Evolutionary conservation across 1,139 yeast species (phyloP).

Genomic region (Yamadazyma pseudoaaseri): DNA sequence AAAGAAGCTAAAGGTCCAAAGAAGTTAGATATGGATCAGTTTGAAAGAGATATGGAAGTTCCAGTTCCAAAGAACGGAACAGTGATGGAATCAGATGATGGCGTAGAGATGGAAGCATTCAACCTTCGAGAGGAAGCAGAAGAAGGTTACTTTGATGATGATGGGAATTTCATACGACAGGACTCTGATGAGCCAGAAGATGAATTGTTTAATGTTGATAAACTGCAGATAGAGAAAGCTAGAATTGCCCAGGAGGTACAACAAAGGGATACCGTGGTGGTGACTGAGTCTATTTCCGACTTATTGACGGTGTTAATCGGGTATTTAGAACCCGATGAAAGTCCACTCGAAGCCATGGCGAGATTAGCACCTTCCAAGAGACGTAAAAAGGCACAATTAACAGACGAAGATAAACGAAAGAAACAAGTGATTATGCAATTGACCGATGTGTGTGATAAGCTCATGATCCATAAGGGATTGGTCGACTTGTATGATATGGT

Average conservation of each 20-base stretch:
- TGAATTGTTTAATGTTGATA: constrained; percentile 31
- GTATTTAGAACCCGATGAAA: constrained; percentile 57
- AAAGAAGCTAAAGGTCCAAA: constrained; percentile 54
- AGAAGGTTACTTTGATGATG: constrained; percentile 61
- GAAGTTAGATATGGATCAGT: constrained; percentile 34
- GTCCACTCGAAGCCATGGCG: constrained; percentile 61
- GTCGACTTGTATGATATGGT: constrained; percentile 52
- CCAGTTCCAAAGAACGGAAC: background rate
- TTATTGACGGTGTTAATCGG: constrained; percentile 38
- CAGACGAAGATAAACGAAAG: constrained; percentile 18
- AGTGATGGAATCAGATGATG: constrained; percentile 1
- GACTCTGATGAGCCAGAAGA: constrained; percentile 30
- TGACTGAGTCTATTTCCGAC: constrained; percentile 18
- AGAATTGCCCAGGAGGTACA: constrained; percentile 35
- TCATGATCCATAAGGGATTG: constrained; percentile 40
- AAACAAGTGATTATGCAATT: constrained; percentile 33
- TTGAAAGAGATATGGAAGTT: constrained; percentile 18
- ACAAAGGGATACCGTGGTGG: constrained; percentile 8
- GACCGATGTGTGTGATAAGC: constrained; percentile 51
- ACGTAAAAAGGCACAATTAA: constrained; percentile 7
- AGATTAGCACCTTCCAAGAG: constrained; percentile 33
- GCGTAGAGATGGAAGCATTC: constrained; percentile 52
- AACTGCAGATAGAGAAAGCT: constrained; percentile 55
- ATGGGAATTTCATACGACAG: constrained; percentile 57
- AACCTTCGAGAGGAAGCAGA: constrained; percentile 55